Evolutionary conservation across 371 early-diverging fungal genomes (phyloP).

Genomic region (Scutellospora calospora): DNA sequence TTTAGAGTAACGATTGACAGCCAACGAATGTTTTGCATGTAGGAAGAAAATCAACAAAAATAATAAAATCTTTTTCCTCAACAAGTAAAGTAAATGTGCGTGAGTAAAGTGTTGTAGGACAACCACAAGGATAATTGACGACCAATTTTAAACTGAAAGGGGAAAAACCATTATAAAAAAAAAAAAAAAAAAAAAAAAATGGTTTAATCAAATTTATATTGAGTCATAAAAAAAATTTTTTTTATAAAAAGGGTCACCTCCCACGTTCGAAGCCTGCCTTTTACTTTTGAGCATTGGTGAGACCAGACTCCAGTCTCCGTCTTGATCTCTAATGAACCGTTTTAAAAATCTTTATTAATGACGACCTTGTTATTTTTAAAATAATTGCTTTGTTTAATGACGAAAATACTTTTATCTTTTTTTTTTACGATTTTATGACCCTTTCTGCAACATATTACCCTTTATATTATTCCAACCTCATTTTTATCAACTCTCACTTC

Average conservation of each 20-base stretch:
- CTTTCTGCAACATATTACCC: too few relatives aligned
- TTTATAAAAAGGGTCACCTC: neutral
- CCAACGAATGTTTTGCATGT: neutral
- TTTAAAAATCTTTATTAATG: neutral
- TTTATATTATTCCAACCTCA: too few relatives aligned
- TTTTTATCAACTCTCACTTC: too few relatives aligned
- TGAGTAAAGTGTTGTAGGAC: too few relatives aligned
- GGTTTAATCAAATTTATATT: neutral
- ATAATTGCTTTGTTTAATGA: too few relatives aligned
- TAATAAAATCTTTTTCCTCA: slow-evolving; percentile 5
- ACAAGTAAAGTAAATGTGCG: too few relatives aligned
- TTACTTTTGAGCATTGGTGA: slow-evolving; percentile 16
- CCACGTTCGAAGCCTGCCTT: neutral
- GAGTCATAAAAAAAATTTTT: neutral
- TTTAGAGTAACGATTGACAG: neutral
- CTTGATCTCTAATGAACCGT: neutral
- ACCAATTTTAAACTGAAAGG: neutral
- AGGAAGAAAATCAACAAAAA: neutral
- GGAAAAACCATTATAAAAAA: neutral
- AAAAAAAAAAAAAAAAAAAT: neutral
- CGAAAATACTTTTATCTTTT: neutral
- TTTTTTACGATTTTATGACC: neutral
- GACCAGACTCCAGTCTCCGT: neutral
- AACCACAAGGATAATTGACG: too few relatives aligned
- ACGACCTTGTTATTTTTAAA: slow-evolving; percentile 1